These are phyloP conservation scores for Talaromyces sp. DNA, from an alignment of 2,329 filamentous ascomycete genomes.

Conservation along the genomic window DNA sequence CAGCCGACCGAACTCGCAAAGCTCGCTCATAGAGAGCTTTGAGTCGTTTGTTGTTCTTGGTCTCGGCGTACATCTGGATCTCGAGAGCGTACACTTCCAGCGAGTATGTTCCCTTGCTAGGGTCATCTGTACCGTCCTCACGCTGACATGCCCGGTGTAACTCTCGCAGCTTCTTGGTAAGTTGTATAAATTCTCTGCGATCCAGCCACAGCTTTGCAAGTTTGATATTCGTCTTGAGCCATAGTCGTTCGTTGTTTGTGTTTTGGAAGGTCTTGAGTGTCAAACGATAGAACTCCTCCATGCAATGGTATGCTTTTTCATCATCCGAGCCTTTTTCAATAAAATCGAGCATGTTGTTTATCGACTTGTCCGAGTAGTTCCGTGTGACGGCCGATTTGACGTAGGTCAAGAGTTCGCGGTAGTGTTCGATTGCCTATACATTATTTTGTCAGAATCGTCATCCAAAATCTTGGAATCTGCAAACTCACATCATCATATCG, in stretches of 20 bases:
- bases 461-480: background rate
- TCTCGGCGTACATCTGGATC: constrained; percentile 98
- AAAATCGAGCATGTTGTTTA: constrained; percentile 98
- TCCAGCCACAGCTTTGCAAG: constrained; percentile 87
- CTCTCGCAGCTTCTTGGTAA: constrained; percentile 80
- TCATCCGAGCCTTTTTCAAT: constrained; percentile 87
- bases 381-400: constrained; percentile 95
- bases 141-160: constrained; percentile 85
- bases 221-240: constrained; percentile 98
- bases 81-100: constrained; percentile 95
- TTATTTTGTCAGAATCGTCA: constrained; percentile 13
- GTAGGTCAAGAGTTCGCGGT: constrained; percentile 91
- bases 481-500: constrained; percentile 70
- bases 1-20: constrained; percentile 88
- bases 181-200: constrained; percentile 77
- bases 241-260: constrained; percentile 94
- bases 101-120: constrained; percentile 93
- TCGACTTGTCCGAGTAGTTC: constrained; percentile 98
- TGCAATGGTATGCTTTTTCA: constrained; percentile 69
- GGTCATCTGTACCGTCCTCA: constrained; percentile 76
- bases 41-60: constrained; percentile 93
- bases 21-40: constrained; percentile 91
- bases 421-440: constrained; percentile 80
- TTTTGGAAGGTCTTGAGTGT: constrained; percentile 93
- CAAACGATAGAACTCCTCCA: constrained; percentile 92